A percentile compares a stretch with the other conserved stretches of the same genome.
phyloP scores from a whole-genome alignment of 768 basidiomycete species.

The Gautieria morchelliformis region DNA sequence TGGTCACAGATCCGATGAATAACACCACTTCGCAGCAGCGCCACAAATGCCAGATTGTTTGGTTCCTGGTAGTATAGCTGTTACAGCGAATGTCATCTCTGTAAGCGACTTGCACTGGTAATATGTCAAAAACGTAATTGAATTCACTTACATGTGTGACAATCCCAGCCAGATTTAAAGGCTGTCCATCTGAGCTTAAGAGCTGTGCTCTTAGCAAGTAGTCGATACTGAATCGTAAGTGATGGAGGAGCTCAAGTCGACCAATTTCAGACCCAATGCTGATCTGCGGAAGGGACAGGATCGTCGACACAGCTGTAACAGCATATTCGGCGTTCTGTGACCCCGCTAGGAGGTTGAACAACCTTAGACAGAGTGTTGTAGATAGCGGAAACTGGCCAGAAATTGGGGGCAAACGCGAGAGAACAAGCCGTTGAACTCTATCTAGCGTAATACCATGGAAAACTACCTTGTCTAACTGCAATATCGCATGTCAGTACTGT shows the following conservation, averaged over 20 bases:
- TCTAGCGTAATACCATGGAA: conserved; percentile 62
- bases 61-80: conserved; percentile 46
- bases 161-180: conserved; percentile 46
- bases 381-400: conserved; percentile 59
- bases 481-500: neutral
- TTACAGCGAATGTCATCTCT: neutral
- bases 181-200: conserved; percentile 44
- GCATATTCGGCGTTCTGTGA: conserved; percentile 43
- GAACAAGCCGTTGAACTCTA: conserved; percentile 50
- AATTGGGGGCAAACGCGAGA: conserved; percentile 55
- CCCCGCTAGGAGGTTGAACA: conserved; percentile 57
- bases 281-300: conserved; percentile 50
- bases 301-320: conserved; percentile 37
- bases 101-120: too few species aligned
- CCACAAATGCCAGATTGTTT: conserved; percentile 55
- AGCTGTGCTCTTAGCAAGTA: conserved; percentile 52
- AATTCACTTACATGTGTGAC: conserved; percentile 39
- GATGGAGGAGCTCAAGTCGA: conserved; percentile 49
- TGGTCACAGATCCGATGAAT: conserved; percentile 48
- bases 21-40: conserved; percentile 46
- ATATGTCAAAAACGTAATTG: neutral
- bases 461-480: conserved; percentile 49
- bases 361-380: conserved; percentile 51
- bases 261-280: conserved; percentile 47
- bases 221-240: conserved; percentile 62